Base-by-base conservation (phyloP, 306 rosid genomes). In the Myrica gale region DNA sequence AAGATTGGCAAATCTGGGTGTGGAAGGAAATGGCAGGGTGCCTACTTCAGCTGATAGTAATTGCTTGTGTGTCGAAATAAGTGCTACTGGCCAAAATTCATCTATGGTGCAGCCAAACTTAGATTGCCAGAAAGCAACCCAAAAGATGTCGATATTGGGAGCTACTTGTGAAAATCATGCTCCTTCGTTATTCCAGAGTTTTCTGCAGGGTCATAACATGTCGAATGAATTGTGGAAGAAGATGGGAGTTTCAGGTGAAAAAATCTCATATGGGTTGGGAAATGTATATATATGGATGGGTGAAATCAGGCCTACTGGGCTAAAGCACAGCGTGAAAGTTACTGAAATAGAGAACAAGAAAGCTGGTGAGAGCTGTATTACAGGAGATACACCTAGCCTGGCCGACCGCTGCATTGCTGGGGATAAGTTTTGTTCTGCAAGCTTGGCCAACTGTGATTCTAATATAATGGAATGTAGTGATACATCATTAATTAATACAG, bases 281-380 rank as follows among this genome's bases (percentile, higher is more conserved):
- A 81, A 81, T 82, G 51, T 61, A 45, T 81, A 81, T 82, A 82
- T 85, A 80, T 85, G 89, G 91, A 80, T 82, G 86, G 69, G 75
- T 76, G 75, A 69, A 60, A 63, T 60, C 66, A 74, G 62, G 80
- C 76, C 82, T 76, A 63, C 66, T 58, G 77, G 74, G 54, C 61
- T 71, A 66, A 82, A 72, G 26, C 45, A 56, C 69, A 74, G 74
- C 5, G 55, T 60, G 43, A 84, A 83, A 68, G 85, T 47, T 62
- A 50, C 60, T 52, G 84, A 79, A 70, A 72, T 71, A 53, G 89
- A 74, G 74, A 82, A 80, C 72, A 80, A 42, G 78, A 78, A 72
- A 79, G 68, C 9, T 76, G 69, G n/a, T 73, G 81, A 66, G 60
- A 77, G 26, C 72, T 42, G 70, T 69, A 73, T 52, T 73, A 45